Conservation (phyloP, 1,284 basidiomycete species). For the Heimioporus retisporus region DNA sequence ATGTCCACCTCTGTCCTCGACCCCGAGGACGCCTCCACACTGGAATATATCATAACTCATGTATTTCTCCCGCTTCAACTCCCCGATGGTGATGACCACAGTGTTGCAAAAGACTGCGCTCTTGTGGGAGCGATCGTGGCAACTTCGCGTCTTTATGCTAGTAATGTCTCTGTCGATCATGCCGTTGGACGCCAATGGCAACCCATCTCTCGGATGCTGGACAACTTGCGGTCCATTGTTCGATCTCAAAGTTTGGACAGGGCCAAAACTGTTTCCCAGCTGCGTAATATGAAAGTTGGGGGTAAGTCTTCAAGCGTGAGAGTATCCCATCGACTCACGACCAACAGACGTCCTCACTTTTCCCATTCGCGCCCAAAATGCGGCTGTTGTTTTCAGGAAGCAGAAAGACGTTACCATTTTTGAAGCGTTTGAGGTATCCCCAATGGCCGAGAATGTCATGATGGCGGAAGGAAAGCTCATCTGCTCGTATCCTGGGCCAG, state of each 20-base stretch:
- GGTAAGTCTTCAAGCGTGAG: slow-evolving; percentile 7
- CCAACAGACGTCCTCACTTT: slow-evolving; percentile 34
- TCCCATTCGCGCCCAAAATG: slow-evolving; percentile 49
- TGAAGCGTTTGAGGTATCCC: slow-evolving; percentile 49
- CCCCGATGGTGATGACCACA: no score
- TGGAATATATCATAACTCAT: no score
- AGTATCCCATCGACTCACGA: neutral
- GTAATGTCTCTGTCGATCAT: no score
- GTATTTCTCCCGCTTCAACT: no score
- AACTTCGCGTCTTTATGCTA: no score
- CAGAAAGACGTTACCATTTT: slow-evolving; percentile 31
- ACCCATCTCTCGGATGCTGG: slow-evolving; percentile 26
- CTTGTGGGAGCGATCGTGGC: no score
- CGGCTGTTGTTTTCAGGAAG: slow-evolving; percentile 45
- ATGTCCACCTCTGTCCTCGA: no score
- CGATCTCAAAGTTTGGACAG: slow-evolving; percentile 17
- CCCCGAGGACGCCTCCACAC: no score
- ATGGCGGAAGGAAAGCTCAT: slow-evolving; percentile 45
- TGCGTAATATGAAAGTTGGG: slow-evolving; percentile 22
- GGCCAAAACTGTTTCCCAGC: slow-evolving; percentile 17
- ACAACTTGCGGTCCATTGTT: slow-evolving; percentile 23
- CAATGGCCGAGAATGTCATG: slow-evolving; percentile 35
- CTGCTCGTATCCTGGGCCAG: slow-evolving; percentile 47
- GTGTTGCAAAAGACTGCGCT: no score
- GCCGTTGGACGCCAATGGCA: no score